Base-by-base conservation (phyloP, 306 rosid species). In the Begonia fuchsioides region DNA sequence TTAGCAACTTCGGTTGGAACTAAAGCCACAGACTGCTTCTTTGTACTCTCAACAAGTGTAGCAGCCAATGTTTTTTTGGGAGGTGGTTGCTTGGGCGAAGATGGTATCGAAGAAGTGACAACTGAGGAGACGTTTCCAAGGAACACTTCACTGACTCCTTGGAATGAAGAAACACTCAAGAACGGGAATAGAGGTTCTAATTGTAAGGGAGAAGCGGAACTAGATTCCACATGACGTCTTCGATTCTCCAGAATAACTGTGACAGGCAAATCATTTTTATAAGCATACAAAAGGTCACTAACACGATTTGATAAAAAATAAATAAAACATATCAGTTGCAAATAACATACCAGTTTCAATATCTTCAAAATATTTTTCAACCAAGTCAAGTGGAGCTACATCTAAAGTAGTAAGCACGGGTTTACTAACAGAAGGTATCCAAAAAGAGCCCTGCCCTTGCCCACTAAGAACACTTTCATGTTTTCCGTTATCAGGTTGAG, bases 11-110 rank as follows among this genome's bases (percentile, higher is more conserved):
- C 87, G 70, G 68, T 77, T 13, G 87, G 87, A 51, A 92, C 98
- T 72, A 67, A 65, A 60, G 94, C 96, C 65, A 79, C 66, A 40
- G 98, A 79, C 66, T 81, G 82, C 73, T 77, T 88, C 81, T 74
- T 85, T 54, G 94, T 85, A 67, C 76, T 79, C 72, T 92, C 98
- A 65, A 85, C 93, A 56, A 92, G 80, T 50, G 70, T 56, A 53
- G 93, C 84, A 65, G 96, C 96, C 68, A 92, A 59, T 58, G 98
- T 73, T 69, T 92, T 92, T 78, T 75, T 92, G 48, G 85, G 87
- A 43, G 59, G 72, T 58, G 59, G 74, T 66, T 72, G 75, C 69
- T 65, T 57, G 46, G 75, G 66, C 50, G 81, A 68, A 50, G 62
- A 55, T 66, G 76, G 19, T 54, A 32, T 59, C 11, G 52, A 10